phyloP scores from a whole-genome alignment of 306 rosid species.

The Parietaria judaica region DNA sequence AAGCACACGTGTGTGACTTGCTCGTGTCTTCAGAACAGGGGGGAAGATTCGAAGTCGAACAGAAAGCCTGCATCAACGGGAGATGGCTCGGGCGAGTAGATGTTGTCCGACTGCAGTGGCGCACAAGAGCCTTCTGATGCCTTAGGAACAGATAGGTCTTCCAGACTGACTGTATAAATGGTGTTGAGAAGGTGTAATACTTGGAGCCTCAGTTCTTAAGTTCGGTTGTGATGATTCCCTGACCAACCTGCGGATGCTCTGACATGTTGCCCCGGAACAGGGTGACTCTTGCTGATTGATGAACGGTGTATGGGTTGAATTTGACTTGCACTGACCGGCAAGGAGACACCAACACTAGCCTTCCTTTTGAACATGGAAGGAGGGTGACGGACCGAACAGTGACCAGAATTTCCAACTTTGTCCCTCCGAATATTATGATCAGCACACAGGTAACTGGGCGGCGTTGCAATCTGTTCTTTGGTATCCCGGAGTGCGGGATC shows the following conservation, averaged over 20 bases:
- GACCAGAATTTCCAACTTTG: constrained; percentile 25
- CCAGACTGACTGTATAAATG: constrained; percentile 24
- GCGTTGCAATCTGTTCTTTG: constrained; percentile 27
- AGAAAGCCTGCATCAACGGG: constrained; percentile 25
- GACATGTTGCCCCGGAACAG: constrained; percentile 15
- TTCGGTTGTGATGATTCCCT: constrained; percentile 21
- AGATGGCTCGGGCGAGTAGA: constrained; percentile 34
- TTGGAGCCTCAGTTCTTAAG: constrained; percentile 16
- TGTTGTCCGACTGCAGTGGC: constrained; percentile 25
- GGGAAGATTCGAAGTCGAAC: constrained; percentile 36
- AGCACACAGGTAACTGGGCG: constrained; percentile 27
- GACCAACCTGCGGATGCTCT: constrained; percentile 18
- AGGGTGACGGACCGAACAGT: constrained; percentile 15
- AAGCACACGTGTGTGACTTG: no score
- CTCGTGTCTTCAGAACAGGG: no score
- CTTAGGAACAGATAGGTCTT: constrained; percentile 17
- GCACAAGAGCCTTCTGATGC: constrained; percentile 25
- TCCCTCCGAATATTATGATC: constrained; percentile 28
- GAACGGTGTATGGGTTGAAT: constrained; percentile 18
- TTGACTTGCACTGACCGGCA: constrained; percentile 16
- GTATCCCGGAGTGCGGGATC: constrained; percentile 21
- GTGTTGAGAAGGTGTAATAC: constrained; percentile 21
- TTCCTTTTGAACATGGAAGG: constrained; percentile 25
- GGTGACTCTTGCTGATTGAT: constrained; percentile 21
- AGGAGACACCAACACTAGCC: constrained; percentile 14